A percentile compares a stretch with the other conserved stretches of the same genome.
Evolutionary conservation across 768 basidiomycete genomes (phyloP).

Genomic region (Suillus clintonianus): DNA sequence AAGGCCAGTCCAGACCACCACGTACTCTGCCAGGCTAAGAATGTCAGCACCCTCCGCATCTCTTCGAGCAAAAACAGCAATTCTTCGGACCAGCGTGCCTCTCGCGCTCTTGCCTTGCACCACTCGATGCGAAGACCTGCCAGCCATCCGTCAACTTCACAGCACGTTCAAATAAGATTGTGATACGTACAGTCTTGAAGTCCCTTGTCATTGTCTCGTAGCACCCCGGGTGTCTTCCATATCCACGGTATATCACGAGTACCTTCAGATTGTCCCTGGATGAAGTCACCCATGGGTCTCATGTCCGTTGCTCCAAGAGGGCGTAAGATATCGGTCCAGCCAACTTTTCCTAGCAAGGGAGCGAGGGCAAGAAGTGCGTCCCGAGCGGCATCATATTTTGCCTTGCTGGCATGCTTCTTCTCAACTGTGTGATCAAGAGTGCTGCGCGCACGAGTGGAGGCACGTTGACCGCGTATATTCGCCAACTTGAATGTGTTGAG

Average conservation of each 20-base stretch:
- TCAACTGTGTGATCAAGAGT: not conserved
- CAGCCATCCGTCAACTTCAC: not conserved
- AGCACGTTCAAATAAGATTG: not conserved
- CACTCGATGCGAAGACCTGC: no score
- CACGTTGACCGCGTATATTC: not conserved
- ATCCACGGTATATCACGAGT: not conserved
- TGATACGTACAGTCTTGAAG: not conserved
- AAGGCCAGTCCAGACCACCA: no score
- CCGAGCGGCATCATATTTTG: constrained; percentile 11
- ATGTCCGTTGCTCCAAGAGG: not conserved
- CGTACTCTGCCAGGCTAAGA: no score
- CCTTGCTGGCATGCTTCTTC: constrained; percentile 5
- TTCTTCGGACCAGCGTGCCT: no score
- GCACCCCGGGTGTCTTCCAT: not conserved
- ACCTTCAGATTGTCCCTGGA: constrained; percentile 5
- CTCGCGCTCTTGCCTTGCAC: no score
- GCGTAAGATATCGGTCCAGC: not conserved
- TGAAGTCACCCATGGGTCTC: not conserved
- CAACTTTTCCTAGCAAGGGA: not conserved
- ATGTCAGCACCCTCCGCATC: no score
- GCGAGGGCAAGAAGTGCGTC: not conserved
- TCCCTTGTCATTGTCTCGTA: not conserved
- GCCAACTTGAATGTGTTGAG: not conserved
- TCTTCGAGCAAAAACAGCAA: no score
- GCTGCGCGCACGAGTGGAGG: not conserved